Percentiles rank a stretch among this genome's conserved stretches.
Conservation (phyloP, 2,329 filamentous ascomycete genomes). For the Alternaria novae-zelandiae region DNA sequence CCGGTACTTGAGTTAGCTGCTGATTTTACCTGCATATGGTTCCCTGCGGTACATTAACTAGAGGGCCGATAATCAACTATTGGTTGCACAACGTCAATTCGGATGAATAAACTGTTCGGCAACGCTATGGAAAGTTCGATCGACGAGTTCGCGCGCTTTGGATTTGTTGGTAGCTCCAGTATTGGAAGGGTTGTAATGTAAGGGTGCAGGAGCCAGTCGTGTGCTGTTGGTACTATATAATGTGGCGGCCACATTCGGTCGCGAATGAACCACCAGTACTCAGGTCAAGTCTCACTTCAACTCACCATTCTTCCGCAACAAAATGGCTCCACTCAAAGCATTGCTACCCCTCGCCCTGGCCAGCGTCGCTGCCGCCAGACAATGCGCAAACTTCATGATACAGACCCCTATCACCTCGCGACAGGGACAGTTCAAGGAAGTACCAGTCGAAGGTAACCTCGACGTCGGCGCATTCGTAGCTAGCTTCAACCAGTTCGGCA, state of each 20-base stretch:
- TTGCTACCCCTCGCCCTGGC: slow-evolving; percentile 24
- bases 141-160: background rate
- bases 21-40: background rate
- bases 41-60: background rate
- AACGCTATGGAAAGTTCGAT: slow-evolving; percentile 2
- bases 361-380: slow-evolving; percentile 28
- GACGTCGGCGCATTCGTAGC: slow-evolving; percentile 63
- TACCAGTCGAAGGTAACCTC: slow-evolving; percentile 58
- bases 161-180: background rate
- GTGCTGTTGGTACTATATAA: background rate
- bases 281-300: background rate
- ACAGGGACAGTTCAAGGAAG: slow-evolving; percentile 61
- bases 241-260: background rate
- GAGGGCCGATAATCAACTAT: background rate
- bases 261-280: background rate
- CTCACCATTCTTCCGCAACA: background rate
- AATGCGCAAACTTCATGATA: slow-evolving; percentile 61
- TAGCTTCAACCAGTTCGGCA: slow-evolving; percentile 20
- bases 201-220: slow-evolving; percentile 7
- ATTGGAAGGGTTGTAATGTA: slow-evolving; percentile 1
- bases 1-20: background rate
- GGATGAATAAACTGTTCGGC: slow-evolving; percentile 1
- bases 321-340: slow-evolving; percentile 19
- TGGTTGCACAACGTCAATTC: slow-evolving; percentile 12
- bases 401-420: slow-evolving; percentile 62